Evolutionary conservation across 768 basidiomycete genomes (phyloP), one percentile per base, ranked within the genome.

Genomic region (Macrocybe gigantea): DNA sequence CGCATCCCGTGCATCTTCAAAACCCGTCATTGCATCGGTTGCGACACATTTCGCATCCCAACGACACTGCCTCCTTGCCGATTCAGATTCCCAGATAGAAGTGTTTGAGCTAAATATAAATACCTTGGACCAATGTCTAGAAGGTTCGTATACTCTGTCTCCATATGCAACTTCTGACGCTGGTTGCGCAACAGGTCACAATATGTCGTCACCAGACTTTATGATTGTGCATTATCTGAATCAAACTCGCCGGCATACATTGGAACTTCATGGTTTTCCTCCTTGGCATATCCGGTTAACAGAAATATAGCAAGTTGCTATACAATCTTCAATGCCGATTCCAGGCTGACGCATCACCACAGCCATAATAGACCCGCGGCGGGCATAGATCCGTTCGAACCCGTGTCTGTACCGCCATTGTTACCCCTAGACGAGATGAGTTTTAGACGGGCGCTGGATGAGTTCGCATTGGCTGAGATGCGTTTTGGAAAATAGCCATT

Each of bases 231-330:
- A 91, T 57, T 68, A 79, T 40, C 50, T 85, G 14, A 67, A 66
- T 32, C 65, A 70, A 2, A 60, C 65, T 9, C 63, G 56, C 34
- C 60, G 58, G 35, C 57, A 67, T 15, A 79, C 85, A 1, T 63
- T 83, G 44, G 86, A 90, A 60, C 67, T 90, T 14, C 67, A 84
- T 54, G 85, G 83, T 5, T 90, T 85, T 56, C 89, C 89, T 12
- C 89, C 89, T 11, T 92, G 89, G 88, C 89, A 92, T 56, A 78
- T 82, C n/a, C 72, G 83, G 47, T 66, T 92, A 37, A 87, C 86
- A 39, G 89, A 92, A 62, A 81, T 92, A 51, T 75, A 82, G 89
- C 90, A 59, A 65, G 85, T 41, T 34, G 35, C 39, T 41, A 5
- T 22, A 11, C 30, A 31, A 22, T 7, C 7, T 47, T 47, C 9